phyloP scores from a whole-genome alignment of 306 rosid species.

The Pachyrhizus erosus region DNA sequence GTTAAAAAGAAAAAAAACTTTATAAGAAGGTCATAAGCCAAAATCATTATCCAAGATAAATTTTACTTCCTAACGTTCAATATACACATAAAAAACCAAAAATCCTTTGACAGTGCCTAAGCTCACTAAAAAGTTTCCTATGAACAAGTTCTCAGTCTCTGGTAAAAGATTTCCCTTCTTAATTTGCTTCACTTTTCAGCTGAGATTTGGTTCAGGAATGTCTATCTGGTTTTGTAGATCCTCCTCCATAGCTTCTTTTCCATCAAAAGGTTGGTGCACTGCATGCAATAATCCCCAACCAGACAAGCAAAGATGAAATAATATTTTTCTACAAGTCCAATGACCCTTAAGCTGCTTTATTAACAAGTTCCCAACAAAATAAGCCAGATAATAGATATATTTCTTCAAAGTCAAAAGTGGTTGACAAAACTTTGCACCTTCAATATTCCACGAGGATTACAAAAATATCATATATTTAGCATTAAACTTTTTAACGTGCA shows the following conservation, averaged over 20 bases:
- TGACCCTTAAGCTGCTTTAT: neutral
- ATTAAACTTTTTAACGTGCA: slow-evolving; percentile 8
- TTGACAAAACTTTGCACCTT: neutral
- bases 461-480: neutral
- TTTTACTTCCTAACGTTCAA: too few relatives aligned
- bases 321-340: too few relatives aligned
- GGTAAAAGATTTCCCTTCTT: too few relatives aligned
- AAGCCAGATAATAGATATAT: neutral
- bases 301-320: neutral
- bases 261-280: neutral
- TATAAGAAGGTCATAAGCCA: too few relatives aligned
- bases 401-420: slow-evolving; percentile 2
- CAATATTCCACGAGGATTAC: neutral
- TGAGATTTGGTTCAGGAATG: neutral
- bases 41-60: too few relatives aligned
- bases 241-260: neutral
- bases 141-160: too few relatives aligned
- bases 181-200: neutral
- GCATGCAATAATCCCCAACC: neutral
- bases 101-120: too few relatives aligned
- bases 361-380: neutral
- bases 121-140: neutral
- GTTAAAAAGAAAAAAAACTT: too few relatives aligned
- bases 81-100: too few relatives aligned
- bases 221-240: neutral